Base-by-base conservation (phyloP, 2,329 filamentous ascomycete species). In the Fusarium udum region DNA sequence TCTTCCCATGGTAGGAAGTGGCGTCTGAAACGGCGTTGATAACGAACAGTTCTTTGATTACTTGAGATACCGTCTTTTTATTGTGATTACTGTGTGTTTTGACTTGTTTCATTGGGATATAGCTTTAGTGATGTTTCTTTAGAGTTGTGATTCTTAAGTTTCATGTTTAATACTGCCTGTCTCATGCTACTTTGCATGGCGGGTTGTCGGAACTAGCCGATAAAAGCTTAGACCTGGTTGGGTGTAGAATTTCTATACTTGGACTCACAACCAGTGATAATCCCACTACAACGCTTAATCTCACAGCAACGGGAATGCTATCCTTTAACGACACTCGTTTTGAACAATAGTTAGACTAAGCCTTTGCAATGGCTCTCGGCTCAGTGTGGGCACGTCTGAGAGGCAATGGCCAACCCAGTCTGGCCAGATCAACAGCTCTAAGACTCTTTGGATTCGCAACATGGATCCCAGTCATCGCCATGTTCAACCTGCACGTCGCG, bases 391-490 rank as follows among this genome's bases (percentile, higher is more conserved):
- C 79, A 26, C 81, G 80, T 71, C 34, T 81, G 18, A 65, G 70
- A 55, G 67, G 69, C 24, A 67, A 75, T 48, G 71, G 74, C 32
- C 75, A 73, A 39, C 72, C 72, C 15, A 73, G 79, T 55, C n/a
- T 75, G 12, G 62, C 77, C 22, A 71, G 69, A 71, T 80, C 72
- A 75, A 86, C 85, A 64, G 80, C 83, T 15, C 83, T 83, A 70
- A 85, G 85, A 65, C 81, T 89, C 55, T 80, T 90, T 72, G 84
- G 85, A 55, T 84, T 90, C 67, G 86, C 87, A 58, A 87, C 89
- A 31, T 92, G 91, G 88, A 80, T 92, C 31, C 91, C 91, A 2
- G 86, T 89, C 20, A 82, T 89, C 55, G 86, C 91, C 65, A 89
- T 88, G 80, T 87, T 92, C 83, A 89, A 91, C 76, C 83, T 87